Base-by-base conservation (phyloP, 2,329 filamentous ascomycete genomes). In the Aspergillus transmontanensis region DNA sequence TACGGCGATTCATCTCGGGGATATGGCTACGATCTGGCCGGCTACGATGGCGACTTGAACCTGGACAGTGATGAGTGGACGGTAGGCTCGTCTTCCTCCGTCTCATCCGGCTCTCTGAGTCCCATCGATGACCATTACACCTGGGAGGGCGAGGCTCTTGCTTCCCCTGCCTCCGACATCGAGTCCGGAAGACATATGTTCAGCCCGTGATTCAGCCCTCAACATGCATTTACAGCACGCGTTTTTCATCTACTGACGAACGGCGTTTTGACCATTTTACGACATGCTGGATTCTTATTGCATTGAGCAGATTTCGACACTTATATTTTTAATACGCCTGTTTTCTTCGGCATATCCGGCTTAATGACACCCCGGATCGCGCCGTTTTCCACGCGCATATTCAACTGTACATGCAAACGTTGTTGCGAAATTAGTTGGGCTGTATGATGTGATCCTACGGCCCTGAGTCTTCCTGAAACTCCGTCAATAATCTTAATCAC, bases 61-160 rank as follows among this genome's bases (percentile, higher is more conserved):
- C 84, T 86, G 57, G 89, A 94, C 69, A 93, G 90, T 72, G 93
- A 96, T 70, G 93, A 95, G 72, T 97, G 93, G 93, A 94, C 93
- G 10, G 86, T 94, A 53, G 93, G 91, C 64, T 95, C 92, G 69
- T 93, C 89, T 60, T 95, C 91, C 0, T 89, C 87, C 45, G 87
- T 90, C 75, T 91, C 89, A 45, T 90, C 86, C 28, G 86, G 86
- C 57, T 87, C 85, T 57, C 76, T 87, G 58, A 89, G 87, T 72
- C 87, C 86, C 26, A 84, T 86, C 36, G 86, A 89, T 66, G 88
- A 89, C 66, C 82, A 81, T 63, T 82, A 85, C 58, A 71, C 77
- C 3, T 80, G 79, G 79, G 79, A 80, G 62, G 76, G 76, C 45
- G 79, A 80, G 63, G 74, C 74, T 16, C 64, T 79, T 36, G 74